Conservation (phyloP, 1,139 yeast species). For the Blastobotrys raffinosifermentans region DNA sequence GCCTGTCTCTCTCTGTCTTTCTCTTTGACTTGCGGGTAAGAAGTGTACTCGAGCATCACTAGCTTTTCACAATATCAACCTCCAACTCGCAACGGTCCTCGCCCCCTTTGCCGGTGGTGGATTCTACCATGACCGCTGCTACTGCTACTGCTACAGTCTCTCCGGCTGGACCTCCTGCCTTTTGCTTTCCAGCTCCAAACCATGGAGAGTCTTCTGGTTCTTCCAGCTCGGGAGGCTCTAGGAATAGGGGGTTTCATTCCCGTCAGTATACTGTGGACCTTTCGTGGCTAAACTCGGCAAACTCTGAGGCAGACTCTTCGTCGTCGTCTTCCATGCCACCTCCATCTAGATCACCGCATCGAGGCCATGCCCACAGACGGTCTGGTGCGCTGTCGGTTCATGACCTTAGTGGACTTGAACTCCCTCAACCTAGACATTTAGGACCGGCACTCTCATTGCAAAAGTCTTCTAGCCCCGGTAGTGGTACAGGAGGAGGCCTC, state of each 20-base stretch:
- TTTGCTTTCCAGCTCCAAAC: no score
- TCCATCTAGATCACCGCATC: constrained; percentile 11
- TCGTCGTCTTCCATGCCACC: neutral
- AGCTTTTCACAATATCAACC: no score
- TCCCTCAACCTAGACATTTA: neutral
- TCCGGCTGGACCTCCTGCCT: no score
- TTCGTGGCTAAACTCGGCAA: constrained; percentile 5
- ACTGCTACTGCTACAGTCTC: neutral
- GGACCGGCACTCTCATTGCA: neutral
- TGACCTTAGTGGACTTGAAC: constrained; percentile 8
- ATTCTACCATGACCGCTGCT: constrained; percentile 5
- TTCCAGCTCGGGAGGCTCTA: no score
- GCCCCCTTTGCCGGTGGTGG: constrained; percentile 2
- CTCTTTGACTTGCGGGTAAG: no score
- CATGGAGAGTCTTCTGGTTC: no score
- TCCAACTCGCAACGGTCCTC: constrained; percentile 3
- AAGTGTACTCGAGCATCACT: no score
- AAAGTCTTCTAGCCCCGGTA: neutral
- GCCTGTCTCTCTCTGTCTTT: no score
- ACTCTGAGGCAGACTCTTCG: neutral
- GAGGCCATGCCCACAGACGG: constrained; percentile 16
- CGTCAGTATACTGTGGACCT: constrained; percentile 12
- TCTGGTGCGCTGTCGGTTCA: constrained; percentile 16
- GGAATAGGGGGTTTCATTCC: no score
- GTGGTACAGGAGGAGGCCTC: neutral